Percentiles rank a stretch among this genome's conserved stretches.
phyloP scores from a whole-genome alignment of 2,329 filamentous ascomycete genomes.

The Bipolaris bicolor region DNA sequence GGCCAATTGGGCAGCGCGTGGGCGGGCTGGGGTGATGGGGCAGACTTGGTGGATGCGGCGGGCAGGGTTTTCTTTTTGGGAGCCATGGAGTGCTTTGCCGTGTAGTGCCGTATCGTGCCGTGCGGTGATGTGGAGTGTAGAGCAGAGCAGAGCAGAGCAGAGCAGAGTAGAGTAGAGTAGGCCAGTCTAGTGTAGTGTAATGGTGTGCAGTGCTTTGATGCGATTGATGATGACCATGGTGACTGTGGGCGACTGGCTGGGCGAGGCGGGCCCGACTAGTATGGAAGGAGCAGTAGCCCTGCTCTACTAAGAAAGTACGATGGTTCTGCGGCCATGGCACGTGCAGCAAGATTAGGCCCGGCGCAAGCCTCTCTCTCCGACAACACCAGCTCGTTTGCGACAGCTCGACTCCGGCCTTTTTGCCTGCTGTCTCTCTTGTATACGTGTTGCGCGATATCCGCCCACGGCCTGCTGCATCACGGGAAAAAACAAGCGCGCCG shows the following conservation, averaged over 20 bases:
- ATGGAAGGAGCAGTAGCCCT: too few species aligned
- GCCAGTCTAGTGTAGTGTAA: too few species aligned
- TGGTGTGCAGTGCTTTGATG: too few species aligned
- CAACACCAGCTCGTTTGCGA: constrained; percentile 10
- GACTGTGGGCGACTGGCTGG: too few species aligned
- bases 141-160: too few species aligned
- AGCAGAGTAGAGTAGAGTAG: too few species aligned
- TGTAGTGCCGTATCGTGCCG: not conserved
- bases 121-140: too few species aligned
- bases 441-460: constrained; percentile 14
- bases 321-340: not conserved
- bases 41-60: constrained; percentile 6
- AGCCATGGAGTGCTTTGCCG: constrained; percentile 27
- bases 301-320: too few species aligned
- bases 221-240: too few species aligned
- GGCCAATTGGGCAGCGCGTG: constrained; percentile 68
- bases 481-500: constrained; percentile 14
- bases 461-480: constrained; percentile 1
- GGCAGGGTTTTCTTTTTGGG: constrained; percentile 39
- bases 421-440: constrained; percentile 3
- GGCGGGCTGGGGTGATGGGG: constrained; percentile 5
- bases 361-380: constrained; percentile 19
- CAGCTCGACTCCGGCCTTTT: constrained; percentile 11
- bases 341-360: constrained; percentile 12
- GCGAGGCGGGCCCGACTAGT: too few species aligned